These are phyloP conservation scores for Anthracocystis walkeri DNA, from an alignment of 1,284 basidiomycete genomes.

Conservation along the genomic window DNA sequence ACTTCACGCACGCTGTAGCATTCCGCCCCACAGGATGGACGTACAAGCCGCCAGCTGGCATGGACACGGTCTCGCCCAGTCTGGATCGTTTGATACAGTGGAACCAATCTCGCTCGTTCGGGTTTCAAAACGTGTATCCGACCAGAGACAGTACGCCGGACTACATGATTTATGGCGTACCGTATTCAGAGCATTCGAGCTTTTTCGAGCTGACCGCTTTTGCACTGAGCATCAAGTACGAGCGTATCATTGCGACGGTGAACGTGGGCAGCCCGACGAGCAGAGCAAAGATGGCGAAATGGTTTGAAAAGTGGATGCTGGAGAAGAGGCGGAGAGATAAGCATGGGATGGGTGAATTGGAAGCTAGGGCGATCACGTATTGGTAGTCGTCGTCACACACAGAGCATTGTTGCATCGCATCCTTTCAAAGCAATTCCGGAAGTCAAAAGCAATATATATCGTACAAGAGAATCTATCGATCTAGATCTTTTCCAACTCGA, in stretches of 20 bases:
- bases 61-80: conserved; percentile 70
- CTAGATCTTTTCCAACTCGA: conserved; percentile 36
- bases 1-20: conserved; percentile 81
- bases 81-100: conserved; percentile 73
- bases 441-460: neutral
- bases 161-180: conserved; percentile 82
- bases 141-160: conserved; percentile 79
- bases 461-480: too few relatives aligned
- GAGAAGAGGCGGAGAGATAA: conserved; percentile 51
- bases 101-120: conserved; percentile 78
- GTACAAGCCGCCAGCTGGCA: conserved; percentile 79
- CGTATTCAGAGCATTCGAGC: conserved; percentile 91
- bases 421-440: neutral
- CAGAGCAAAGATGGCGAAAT: conserved; percentile 62
- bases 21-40: conserved; percentile 96
- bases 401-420: neutral
- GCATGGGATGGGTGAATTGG: conserved; percentile 30
- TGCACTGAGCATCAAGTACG: conserved; percentile 84
- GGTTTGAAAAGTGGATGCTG: conserved; percentile 62
- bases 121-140: conserved; percentile 77
- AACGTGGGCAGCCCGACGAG: conserved; percentile 85
- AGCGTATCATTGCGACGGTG: conserved; percentile 91
- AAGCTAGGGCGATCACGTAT: conserved; percentile 41
- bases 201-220: conserved; percentile 79
- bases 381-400: conserved; percentile 38